A percentile compares a stretch with the other conserved stretches of the same genome.
Conservation (phyloP, 1,284 basidiomycete species). For the Ceratorhiza oryzae-sativae region DNA sequence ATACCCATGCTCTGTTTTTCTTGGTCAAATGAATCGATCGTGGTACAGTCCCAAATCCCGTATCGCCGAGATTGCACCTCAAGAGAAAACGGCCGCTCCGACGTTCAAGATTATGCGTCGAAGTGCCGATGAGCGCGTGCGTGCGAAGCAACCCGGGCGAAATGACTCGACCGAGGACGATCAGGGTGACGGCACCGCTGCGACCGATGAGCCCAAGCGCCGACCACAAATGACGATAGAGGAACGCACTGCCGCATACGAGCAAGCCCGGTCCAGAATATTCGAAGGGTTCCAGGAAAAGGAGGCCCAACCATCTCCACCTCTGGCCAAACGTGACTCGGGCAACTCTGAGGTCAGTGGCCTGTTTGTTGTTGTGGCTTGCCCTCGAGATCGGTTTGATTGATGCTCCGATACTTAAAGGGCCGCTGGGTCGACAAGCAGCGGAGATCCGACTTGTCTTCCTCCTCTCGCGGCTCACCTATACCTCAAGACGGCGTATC, state of each 20-base stretch:
- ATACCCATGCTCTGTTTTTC: neutral
- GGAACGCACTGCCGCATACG: conserved; percentile 82
- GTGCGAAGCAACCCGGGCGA: conserved; percentile 34
- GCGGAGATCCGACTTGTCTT: conserved; percentile 50
- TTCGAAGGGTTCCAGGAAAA: conserved; percentile 82
- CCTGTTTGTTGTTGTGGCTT: conserved; percentile 43
- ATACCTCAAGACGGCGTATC: conserved; percentile 30
- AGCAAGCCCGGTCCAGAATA: conserved; percentile 79
- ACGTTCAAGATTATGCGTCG: conserved; percentile 86
- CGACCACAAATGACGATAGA: conserved; percentile 72
- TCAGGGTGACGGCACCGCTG: conserved; percentile 32
- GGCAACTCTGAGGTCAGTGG: conserved; percentile 65
- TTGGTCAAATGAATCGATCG: neutral
- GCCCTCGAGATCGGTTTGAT: neutral
- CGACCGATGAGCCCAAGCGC: conserved; percentile 35
- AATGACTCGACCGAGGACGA: conserved; percentile 35
- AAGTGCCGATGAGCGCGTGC: conserved; percentile 48
- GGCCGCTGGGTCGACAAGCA: conserved; percentile 52
- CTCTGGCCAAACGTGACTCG: conserved; percentile 58
- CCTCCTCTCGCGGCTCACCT: conserved; percentile 29
- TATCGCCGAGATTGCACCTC: conserved; percentile 78
- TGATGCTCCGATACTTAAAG: conserved; percentile 15
- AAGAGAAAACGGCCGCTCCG: conserved; percentile 68
- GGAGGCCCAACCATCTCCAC: conserved; percentile 75
- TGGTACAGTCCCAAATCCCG: conserved; percentile 65